A percentile compares a stretch with the other conserved stretches of the same genome.
Evolutionary conservation across 352 stramenopile species (phyloP).

Genomic region (Pseudoperonospora humuli): DNA sequence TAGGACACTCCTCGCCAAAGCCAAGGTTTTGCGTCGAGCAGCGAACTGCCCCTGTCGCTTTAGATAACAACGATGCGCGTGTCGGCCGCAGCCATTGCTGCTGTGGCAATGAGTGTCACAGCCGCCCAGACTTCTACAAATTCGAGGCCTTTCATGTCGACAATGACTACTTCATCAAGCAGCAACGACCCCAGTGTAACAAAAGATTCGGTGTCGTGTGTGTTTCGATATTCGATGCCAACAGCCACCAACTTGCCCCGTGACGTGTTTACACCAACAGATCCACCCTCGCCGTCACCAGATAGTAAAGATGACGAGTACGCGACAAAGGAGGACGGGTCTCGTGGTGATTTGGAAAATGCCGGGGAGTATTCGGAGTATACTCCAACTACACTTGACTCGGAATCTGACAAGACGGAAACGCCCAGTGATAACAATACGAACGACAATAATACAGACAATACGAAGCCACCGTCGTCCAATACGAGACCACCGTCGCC

Average conservation of each 20-base stretch:
- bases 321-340: too few relatives aligned
- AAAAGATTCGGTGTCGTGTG: constrained; percentile 27
- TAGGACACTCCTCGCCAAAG: constrained; percentile 5
- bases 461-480: constrained; percentile 14
- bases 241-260: constrained; percentile 38
- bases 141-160: background rate
- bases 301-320: constrained; percentile 5
- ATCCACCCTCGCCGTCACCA: constrained; percentile 8
- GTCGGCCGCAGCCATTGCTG: constrained; percentile 6
- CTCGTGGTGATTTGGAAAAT: background rate
- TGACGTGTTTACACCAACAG: constrained; percentile 19
- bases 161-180: constrained; percentile 34
- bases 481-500: background rate
- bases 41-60: constrained; percentile 5
- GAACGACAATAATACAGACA: constrained; percentile 19
- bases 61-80: constrained; percentile 18
- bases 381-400: constrained; percentile 3
- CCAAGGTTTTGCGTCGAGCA: constrained; percentile 4
- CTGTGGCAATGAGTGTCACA: constrained; percentile 17
- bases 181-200: constrained; percentile 10
- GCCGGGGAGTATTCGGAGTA: constrained; percentile 5
- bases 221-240: constrained; percentile 49
- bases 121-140: constrained; percentile 30
- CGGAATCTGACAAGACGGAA: constrained; percentile 18
- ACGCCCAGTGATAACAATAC: too few relatives aligned